Conservation (phyloP, 176 grass and related monocot species). For the Stipa capillata region DNA sequence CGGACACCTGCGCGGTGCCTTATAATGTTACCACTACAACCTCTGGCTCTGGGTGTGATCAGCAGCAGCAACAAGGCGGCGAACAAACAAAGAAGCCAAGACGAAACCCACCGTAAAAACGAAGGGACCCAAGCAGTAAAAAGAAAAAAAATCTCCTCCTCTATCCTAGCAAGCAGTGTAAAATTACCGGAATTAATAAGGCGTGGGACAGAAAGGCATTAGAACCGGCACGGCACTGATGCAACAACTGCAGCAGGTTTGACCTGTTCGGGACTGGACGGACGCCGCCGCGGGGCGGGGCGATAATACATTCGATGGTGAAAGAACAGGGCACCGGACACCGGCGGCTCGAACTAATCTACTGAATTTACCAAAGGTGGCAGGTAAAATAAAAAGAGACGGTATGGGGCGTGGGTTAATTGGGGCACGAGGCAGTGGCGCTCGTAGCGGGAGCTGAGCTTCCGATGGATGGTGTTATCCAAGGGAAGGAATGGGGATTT, state of each 20-base stretch:
- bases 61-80: slow-evolving; percentile 4
- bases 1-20: slow-evolving; percentile 30
- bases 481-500: slow-evolving; percentile 29
- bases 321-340: no score
- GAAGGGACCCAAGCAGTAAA: not conserved
- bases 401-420: no score
- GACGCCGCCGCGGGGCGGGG: not conserved
- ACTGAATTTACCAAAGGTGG: slow-evolving; percentile 28
- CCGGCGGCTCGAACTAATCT: not conserved
- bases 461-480: not conserved
- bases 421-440: no score
- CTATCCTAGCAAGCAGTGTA: no score
- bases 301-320: not conserved
- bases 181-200: slow-evolving; percentile 20
- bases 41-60: slow-evolving; percentile 20
- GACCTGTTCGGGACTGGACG: not conserved
- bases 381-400: no score
- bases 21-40: slow-evolving; percentile 17
- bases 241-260: slow-evolving; percentile 25
- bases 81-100: not conserved
- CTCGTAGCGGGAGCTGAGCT: slow-evolving; percentile 14
- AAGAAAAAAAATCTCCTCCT: no score
- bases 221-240: slow-evolving; percentile 30
- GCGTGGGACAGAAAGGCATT: slow-evolving; percentile 47
- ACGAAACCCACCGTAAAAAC: slow-evolving; percentile 1